A percentile compares a stretch with the other conserved stretches of the same genome.
Evolutionary conservation across 2,329 filamentous ascomycete genomes (phyloP).

Genomic region (Byssoonygena ceratinophila): DNA sequence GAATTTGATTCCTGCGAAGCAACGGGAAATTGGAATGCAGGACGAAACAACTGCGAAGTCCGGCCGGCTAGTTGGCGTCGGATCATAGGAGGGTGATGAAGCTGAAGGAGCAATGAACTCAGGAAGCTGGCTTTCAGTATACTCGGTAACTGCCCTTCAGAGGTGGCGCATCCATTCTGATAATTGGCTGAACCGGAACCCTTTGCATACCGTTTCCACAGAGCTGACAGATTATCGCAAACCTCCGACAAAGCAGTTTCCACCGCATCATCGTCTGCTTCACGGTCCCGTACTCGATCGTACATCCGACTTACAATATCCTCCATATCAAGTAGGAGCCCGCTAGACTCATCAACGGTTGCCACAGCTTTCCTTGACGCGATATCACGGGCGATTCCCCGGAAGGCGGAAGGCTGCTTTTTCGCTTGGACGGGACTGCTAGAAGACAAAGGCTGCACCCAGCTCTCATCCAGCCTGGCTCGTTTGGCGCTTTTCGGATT

Average conservation of each 20-base stretch:
- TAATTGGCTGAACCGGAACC: conserved; percentile 35
- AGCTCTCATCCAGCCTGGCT: conserved; percentile 33
- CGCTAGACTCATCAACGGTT: conserved; percentile 55
- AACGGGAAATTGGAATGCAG: conserved; percentile 24
- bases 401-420: conserved; percentile 52
- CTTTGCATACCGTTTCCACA: conserved; percentile 27
- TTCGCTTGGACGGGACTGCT: conserved; percentile 28
- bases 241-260: conserved; percentile 27
- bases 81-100: conserved; percentile 58
- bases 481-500: conserved; percentile 36
- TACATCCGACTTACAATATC: conserved; percentile 56
- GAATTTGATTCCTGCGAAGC: conserved; percentile 22
- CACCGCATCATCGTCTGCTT: conserved; percentile 24
- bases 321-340: conserved; percentile 67
- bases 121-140: conserved; percentile 69
- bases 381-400: conserved; percentile 60
- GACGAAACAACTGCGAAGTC: conserved; percentile 19
- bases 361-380: conserved; percentile 49
- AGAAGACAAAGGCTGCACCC: conserved; percentile 27
- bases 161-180: conserved; percentile 54
- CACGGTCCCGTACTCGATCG: conserved; percentile 31
- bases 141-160: conserved; percentile 49
- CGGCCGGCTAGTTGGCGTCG: conserved; percentile 17
- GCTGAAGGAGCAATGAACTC: conserved; percentile 63
- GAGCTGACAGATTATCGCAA: conserved; percentile 27